phyloP scores from a whole-genome alignment of 148 eudicot genomes.

The Silene latifolia region DNA sequence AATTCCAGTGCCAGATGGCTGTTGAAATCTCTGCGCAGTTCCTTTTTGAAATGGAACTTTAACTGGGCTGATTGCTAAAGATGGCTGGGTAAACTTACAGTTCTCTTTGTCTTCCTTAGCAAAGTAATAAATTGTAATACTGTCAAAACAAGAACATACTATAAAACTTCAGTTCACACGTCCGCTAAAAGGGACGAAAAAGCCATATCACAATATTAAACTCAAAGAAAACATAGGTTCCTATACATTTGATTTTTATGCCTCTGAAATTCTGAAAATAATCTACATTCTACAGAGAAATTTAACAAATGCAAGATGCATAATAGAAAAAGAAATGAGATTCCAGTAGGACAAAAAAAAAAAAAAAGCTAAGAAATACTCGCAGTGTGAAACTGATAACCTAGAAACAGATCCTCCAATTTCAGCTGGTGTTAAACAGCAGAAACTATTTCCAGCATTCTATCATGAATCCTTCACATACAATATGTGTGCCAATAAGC shows the following conservation, averaged over 20 bases:
- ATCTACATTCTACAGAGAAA: too few species aligned
- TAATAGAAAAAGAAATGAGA: background rate
- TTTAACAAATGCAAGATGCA: background rate
- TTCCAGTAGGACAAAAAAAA: background rate
- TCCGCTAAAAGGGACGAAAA: background rate
- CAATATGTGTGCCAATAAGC: background rate
- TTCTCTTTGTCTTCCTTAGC: slow-evolving; percentile 81
- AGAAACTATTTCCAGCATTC: background rate
- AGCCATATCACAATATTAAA: background rate
- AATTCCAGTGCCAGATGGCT: slow-evolving; percentile 77
- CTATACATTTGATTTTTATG: too few species aligned
- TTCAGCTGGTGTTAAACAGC: background rate
- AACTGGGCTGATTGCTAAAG: slow-evolving; percentile 47
- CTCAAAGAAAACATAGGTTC: background rate
- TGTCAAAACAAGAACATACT: slow-evolving; percentile 25
- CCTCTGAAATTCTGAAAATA: too few species aligned
- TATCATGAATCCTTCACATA: background rate
- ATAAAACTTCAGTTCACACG: slow-evolving; percentile 3
- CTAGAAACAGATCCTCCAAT: background rate
- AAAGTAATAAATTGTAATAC: slow-evolving; percentile 69
- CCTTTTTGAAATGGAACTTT: slow-evolving; percentile 71
- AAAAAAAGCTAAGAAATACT: too few species aligned
- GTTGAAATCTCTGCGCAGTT: slow-evolving; percentile 60
- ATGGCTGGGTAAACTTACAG: slow-evolving; percentile 43
- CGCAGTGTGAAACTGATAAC: background rate